Evolutionary conservation across 805 yeast species (phyloP), one percentile per base, ranked within the genome.

Genomic region (Candida quercuum): DNA sequence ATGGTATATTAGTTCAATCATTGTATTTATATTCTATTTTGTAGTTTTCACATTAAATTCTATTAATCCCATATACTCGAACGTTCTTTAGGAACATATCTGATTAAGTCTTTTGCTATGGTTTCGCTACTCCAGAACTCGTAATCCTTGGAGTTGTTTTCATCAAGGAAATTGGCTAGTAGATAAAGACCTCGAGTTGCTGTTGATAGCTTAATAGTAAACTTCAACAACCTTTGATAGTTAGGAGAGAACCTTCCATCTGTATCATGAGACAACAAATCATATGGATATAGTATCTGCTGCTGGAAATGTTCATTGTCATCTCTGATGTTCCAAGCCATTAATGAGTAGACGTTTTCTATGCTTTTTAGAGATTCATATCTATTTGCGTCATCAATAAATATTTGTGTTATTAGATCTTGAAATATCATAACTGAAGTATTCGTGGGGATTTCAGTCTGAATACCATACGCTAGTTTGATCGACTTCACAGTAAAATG

Each of bases 271-370:
- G 49, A 46, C 17, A 44, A 17, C 2, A 43, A 18, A 3, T 35
- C 31, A 25, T 33, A 38, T 10, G 47, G 47, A 25, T 43, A 33
- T 6, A 27, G 14, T 17, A 20, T 23, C 20, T 30, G 28, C 15
- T 20, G 14, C 5, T 35, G 28, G 33, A 33, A 33, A n/a, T 41
- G 17, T 14, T 36, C 36, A 3, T 34, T 15, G 28, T 49, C 54
- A 22, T 51, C 56, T 18, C 39, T 33, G 18, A 46, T 39, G 23
- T 45, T 46, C 52, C 49, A 49, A 2, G 51, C 49, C 52, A 47
- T 47, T 33, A 43, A 25, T 3, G 46, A 32, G 6, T 41, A 41
- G 5, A 49, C 35, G 4, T 36, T 16, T 4, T 32, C 21, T 12
- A 37, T 15, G 14, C 27, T 9, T 13, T 26, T 21, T n/a, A 36